Percentiles rank a stretch among this genome's conserved stretches.
Evolutionary conservation across 2,329 filamentous ascomycete species (phyloP).

Genomic region (Venturia nashicola): DNA sequence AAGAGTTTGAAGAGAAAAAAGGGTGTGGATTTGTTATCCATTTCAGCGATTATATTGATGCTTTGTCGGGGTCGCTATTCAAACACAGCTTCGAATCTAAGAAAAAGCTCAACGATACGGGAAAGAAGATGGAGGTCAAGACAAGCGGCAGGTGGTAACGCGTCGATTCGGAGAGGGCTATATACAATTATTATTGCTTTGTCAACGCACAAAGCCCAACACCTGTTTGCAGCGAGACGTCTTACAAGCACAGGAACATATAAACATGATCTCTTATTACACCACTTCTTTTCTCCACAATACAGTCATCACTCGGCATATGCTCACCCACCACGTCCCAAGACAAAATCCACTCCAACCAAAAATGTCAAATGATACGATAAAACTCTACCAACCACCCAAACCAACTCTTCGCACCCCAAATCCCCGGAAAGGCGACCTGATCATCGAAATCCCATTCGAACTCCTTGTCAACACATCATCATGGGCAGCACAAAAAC

Average conservation of each 20-base stretch:
- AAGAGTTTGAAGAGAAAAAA: not conserved
- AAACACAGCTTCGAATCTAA: not conserved
- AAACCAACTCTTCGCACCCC: not conserved
- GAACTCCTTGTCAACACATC: not conserved
- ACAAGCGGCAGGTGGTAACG: not conserved
- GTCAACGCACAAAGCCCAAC: not conserved
- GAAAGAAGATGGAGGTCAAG: not conserved
- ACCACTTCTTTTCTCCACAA: too few species aligned
- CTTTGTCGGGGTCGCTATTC: not conserved
- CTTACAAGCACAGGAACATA: too few species aligned
- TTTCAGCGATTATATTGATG: not conserved
- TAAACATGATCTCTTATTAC: too few species aligned
- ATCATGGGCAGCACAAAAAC: not conserved
- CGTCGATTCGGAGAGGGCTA: too few species aligned
- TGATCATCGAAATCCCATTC: not conserved
- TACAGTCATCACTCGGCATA: not conserved
- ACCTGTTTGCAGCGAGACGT: not conserved
- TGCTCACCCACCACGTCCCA: not conserved
- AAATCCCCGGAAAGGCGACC: not conserved
- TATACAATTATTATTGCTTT: not conserved
- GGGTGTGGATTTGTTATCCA: not conserved
- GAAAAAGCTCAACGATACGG: not conserved
- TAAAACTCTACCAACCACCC: not conserved
- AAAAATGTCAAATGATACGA: not conserved
- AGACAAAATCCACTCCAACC: not conserved